Conservation (phyloP, 1,284 basidiomycete species). For the Rhodotorula mucilaginosa region DNA sequence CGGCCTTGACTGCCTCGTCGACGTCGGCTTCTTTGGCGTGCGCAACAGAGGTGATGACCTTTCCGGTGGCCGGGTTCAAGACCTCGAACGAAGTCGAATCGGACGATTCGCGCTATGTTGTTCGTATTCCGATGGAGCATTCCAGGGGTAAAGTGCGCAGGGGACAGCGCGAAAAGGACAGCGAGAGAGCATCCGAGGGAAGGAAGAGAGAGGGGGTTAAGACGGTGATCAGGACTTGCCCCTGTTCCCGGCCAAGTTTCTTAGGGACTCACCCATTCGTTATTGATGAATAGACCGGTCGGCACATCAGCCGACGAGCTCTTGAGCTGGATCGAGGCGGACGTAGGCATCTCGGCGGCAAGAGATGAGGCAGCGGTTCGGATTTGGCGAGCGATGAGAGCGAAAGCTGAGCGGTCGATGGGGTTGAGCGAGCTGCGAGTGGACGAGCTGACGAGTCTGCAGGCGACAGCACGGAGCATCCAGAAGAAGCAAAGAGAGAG, state of each 20-base stretch:
- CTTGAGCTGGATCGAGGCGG: constrained; percentile 12
- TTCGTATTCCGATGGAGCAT: background rate
- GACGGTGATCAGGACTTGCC: too few species aligned
- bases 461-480: background rate
- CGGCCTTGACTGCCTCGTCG: constrained; percentile 33
- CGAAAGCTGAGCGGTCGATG: background rate
- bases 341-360: constrained; percentile 13
- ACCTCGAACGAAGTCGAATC: constrained; percentile 26
- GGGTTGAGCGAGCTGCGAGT: background rate
- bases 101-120: constrained; percentile 7
- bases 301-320: constrained; percentile 11
- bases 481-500: background rate
- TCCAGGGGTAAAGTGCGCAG: background rate
- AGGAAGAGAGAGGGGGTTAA: background rate
- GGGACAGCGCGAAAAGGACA: background rate
- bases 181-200: too few species aligned
- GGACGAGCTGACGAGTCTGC: background rate
- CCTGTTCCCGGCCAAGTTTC: too few species aligned
- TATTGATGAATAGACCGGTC: constrained; percentile 35
- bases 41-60: constrained; percentile 22
- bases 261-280: constrained; percentile 21
- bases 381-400: background rate
- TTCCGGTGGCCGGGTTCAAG: constrained; percentile 34
- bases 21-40: constrained; percentile 27
- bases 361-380: too few species aligned